Percentiles rank a stretch among this genome's conserved stretches.
Evolutionary conservation across 2,329 filamentous ascomycete species (phyloP).

Genomic region (Pseudogymnoascus sp.): DNA sequence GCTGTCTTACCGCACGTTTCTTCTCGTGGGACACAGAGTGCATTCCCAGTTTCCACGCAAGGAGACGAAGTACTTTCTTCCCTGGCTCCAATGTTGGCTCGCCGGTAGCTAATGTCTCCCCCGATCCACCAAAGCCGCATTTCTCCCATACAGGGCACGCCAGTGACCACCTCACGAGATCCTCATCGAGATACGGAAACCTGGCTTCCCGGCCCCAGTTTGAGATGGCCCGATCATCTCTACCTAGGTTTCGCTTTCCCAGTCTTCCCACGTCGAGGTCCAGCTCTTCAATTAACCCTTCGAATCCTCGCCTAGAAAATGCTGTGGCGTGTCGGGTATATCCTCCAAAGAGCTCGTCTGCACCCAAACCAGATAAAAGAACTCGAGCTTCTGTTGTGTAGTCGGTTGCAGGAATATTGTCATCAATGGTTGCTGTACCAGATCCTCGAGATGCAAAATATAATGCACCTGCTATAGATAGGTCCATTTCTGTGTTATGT

Average conservation of each 20-base stretch:
- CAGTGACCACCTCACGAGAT: constrained; percentile 74
- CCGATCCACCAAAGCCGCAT: constrained; percentile 66
- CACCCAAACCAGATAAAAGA: constrained; percentile 83
- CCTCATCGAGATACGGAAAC: constrained; percentile 86
- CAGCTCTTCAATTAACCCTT: constrained; percentile 70
- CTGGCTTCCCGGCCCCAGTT: constrained; percentile 84
- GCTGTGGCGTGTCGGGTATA: constrained; percentile 79
- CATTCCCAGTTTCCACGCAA: constrained; percentile 70
- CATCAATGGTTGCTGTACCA: constrained; percentile 27
- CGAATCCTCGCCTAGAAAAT: constrained; percentile 60
- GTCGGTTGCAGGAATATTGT: constrained; percentile 14
- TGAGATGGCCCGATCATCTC: constrained; percentile 85
- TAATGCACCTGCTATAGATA: constrained; percentile 88
- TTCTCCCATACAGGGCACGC: constrained; percentile 70
- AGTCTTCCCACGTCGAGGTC: constrained; percentile 77
- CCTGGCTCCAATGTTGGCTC: constrained; percentile 56
- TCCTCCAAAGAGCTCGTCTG: constrained; percentile 92
- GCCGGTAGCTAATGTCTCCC: constrained; percentile 22
- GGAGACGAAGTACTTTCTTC: constrained; percentile 70
- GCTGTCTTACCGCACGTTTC: constrained; percentile 70
- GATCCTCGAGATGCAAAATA: constrained; percentile 85
- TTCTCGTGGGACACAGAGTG: constrained; percentile 68
- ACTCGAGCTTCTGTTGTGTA: constrained; percentile 71
- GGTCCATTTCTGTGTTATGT: constrained; percentile 97
- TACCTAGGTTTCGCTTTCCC: constrained; percentile 87